A percentile compares a stretch with the other conserved stretches of the same genome.
These are phyloP conservation scores for Tolypocladium album DNA, from an alignment of 2,329 filamentous ascomycete genomes.

Conservation along the genomic window DNA sequence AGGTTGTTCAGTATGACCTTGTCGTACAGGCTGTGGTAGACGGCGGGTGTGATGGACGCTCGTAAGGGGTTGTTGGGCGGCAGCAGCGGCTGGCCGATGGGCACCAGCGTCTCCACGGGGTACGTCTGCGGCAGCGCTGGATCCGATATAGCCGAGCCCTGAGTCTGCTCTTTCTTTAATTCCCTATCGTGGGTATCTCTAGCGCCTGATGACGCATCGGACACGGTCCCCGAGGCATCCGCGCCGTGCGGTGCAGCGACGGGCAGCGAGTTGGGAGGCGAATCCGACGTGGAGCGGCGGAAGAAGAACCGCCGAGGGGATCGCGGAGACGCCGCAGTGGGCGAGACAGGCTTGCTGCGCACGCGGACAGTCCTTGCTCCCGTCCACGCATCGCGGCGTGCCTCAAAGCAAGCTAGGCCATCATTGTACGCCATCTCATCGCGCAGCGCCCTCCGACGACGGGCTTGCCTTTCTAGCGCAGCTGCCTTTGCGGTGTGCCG, in stretches of 20 bases:
- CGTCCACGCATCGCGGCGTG: conserved; percentile 75
- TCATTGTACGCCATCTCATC: conserved; percentile 69
- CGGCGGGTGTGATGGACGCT: conserved; percentile 58
- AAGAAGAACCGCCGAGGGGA: conserved; percentile 41
- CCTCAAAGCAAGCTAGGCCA: conserved; percentile 69
- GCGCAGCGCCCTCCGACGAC: conserved; percentile 44
- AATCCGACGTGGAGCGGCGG: conserved; percentile 32
- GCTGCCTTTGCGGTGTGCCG: conserved; percentile 29
- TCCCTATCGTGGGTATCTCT: conserved; percentile 22
- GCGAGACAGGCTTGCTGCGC: conserved; percentile 31
- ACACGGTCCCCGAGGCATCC: conserved; percentile 25
- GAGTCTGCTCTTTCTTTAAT: conserved; percentile 19
- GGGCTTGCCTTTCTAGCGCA: conserved; percentile 39
- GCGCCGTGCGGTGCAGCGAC: conserved; percentile 12
- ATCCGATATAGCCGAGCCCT: conserved; percentile 20
- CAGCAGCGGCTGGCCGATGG: conserved; percentile 62
- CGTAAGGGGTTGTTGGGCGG: conserved; percentile 67
- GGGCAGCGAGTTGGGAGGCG: conserved; percentile 20
- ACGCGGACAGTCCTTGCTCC: conserved; percentile 54
- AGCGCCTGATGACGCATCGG: conserved; percentile 30
- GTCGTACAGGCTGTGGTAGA: conserved; percentile 77
- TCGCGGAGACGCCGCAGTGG: conserved; percentile 31
- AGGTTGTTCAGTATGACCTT: conserved; percentile 75
- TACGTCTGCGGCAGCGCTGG: conserved; percentile 17
- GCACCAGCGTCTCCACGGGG: conserved; percentile 54